Percentiles rank a stretch among this genome's conserved stretches.
Evolutionary conservation across 768 basidiomycete genomes (phyloP).

Genomic region (Rhizopogon vesiculosus): DNA sequence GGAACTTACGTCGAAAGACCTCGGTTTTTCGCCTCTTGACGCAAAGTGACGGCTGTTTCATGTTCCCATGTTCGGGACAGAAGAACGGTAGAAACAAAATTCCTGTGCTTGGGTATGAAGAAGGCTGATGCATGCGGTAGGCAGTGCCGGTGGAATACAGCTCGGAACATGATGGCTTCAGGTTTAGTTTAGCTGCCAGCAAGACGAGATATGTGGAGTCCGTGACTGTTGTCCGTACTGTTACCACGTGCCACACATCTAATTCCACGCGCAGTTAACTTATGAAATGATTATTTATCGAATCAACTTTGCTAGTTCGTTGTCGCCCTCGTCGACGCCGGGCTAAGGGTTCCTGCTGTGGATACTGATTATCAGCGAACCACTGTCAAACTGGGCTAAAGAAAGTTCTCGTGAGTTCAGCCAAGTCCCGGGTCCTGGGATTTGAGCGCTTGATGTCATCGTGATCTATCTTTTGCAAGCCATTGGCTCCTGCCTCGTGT

Average conservation of each 20-base stretch:
- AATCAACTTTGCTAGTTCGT: neutral
- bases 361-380: conserved; percentile 6
- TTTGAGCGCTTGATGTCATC: neutral
- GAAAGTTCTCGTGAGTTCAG: conserved; percentile 3
- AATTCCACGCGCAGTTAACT: neutral
- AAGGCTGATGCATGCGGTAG: conserved; percentile 1
- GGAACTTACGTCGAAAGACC: conserved; percentile 50
- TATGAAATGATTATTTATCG: conserved; percentile 1
- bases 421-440: neutral
- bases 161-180: conserved; percentile 27
- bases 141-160: conserved; percentile 14
- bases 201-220: neutral
- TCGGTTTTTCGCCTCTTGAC: conserved; percentile 49
- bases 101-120: conserved; percentile 16
- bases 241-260: neutral
- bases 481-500: conserved; percentile 50
- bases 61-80: conserved; percentile 54
- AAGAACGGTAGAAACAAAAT: conserved; percentile 51
- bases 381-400: neutral
- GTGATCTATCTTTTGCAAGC: neutral
- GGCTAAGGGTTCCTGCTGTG: conserved; percentile 4
- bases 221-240: neutral
- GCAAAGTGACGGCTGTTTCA: conserved; percentile 44
- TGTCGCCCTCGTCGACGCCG: neutral
- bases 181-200: neutral